Base-by-base conservation (phyloP, 495 filamentous ascomycete genomes). In the Penicillium lagena region DNA sequence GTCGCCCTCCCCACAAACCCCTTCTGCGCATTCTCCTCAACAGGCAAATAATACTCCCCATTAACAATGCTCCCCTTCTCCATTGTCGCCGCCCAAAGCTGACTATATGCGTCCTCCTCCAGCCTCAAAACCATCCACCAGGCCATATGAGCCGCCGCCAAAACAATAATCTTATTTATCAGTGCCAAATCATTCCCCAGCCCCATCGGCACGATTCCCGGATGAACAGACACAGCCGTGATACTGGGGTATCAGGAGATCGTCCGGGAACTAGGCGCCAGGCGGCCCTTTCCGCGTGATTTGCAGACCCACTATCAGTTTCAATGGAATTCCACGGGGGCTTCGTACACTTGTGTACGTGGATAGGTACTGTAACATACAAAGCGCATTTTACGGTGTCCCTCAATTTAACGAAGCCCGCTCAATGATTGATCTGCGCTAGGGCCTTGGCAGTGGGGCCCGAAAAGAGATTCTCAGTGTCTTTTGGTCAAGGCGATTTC, bases 71-170 rank as follows among this genome's bases (percentile, higher is more conserved):
- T 42, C 7, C 74, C 37, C 7, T 64, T 56, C 7, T 34, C 14
- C 9, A 35, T 38, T 2, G 68, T 71, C 2, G 68, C 64, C 32
- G 73, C 77, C 79, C 79, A 84, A 9, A 80, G 50, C 58, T 78
- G 68, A 59, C 75, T 82, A 49, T 58, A 61, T 5, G 67, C 73
- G 7, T 80, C 77, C 39, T 63, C 43, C 27, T 56, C 50, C 2
- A 46, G 39, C 29, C 32, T 32, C 6, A 57, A 2, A 10, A 54
- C 1, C 12, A 39, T 33, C 22, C 59, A 46, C 9, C 40, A 32
- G 17, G 17, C 17, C 1, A 17, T 17, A 17, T 17, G 17, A 30
- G 59, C 57, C 2, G 41, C 45, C 7, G 43, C 15, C 35, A 45
- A 55, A 5, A 55, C 42, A 22, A 59, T 27, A 8, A 28, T 39